Conservation (phyloP, 192 early-diverging fungal genomes). For the Phlyctochytrium arcticum region DNA sequence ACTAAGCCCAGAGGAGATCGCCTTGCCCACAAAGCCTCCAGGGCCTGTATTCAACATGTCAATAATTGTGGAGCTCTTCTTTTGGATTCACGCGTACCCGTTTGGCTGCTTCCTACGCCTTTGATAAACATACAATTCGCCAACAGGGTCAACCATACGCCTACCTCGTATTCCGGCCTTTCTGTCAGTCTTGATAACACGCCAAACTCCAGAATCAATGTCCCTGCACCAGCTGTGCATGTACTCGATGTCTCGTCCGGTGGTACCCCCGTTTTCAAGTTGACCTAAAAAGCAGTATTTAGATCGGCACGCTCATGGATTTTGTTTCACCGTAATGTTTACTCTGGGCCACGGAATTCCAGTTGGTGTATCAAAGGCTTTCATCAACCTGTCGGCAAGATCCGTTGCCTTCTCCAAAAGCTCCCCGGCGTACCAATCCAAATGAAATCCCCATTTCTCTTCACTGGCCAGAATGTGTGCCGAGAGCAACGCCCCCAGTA, state of each 20-base stretch:
- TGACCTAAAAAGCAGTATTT: slow-evolving; percentile 49
- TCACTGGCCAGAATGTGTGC: slow-evolving; percentile 83
- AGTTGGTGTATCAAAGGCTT: slow-evolving; percentile 80
- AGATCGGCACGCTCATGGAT: not conserved
- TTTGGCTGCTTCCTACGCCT: slow-evolving; percentile 26
- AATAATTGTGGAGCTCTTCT: too few species aligned
- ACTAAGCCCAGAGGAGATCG: slow-evolving; percentile 72
- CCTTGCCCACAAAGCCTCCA: slow-evolving; percentile 72
- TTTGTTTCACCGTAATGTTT: not conserved
- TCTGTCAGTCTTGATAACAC: slow-evolving; percentile 81
- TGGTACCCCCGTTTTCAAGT: slow-evolving; percentile 72
- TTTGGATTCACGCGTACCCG: slow-evolving; percentile 20
- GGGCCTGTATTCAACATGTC: too few species aligned
- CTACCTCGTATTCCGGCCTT: slow-evolving; percentile 71
- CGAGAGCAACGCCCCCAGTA: slow-evolving; percentile 83
- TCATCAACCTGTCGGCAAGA: slow-evolving; percentile 77
- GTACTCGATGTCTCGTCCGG: slow-evolving; percentile 66
- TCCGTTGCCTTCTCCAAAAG: slow-evolving; percentile 74
- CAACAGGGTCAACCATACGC: not conserved
- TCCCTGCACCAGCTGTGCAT: slow-evolving; percentile 87
- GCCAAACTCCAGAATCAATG: slow-evolving; percentile 89
- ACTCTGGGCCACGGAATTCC: slow-evolving; percentile 82
- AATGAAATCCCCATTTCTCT: slow-evolving; percentile 46
- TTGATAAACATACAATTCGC: not conserved
- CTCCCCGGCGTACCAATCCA: slow-evolving; percentile 74